phyloP scores from a whole-genome alignment of 352 stramenopile species.

The Phytophthora uliginosa region DNA sequence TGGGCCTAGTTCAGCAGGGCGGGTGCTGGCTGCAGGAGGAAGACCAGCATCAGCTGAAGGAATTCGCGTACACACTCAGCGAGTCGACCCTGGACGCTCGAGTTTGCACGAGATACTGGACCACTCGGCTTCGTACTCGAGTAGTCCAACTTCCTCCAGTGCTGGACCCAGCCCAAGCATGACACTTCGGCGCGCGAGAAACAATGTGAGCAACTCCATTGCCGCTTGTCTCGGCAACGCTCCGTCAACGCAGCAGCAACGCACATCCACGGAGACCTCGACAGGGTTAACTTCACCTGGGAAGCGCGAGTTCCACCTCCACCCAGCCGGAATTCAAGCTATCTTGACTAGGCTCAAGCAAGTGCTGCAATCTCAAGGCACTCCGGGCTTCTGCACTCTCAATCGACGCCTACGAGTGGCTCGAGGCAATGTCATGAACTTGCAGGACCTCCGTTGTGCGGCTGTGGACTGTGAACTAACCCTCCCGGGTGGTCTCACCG shows the following conservation, averaged over 20 bases:
- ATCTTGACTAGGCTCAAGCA: slow-evolving; percentile 64
- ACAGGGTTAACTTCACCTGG: slow-evolving; percentile 23
- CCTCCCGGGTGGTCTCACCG: slow-evolving; percentile 41
- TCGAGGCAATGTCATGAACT: slow-evolving; percentile 70
- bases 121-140: slow-evolving; percentile 45
- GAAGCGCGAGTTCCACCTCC: slow-evolving; percentile 36
- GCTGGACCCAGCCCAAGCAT: slow-evolving; percentile 26
- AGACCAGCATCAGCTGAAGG: slow-evolving; percentile 11
- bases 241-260: slow-evolving; percentile 7
- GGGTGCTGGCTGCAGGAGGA: neutral
- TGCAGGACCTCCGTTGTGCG: slow-evolving; percentile 81
- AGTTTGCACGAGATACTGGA: slow-evolving; percentile 74
- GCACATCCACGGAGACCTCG: slow-evolving; percentile 4
- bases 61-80: slow-evolving; percentile 28
- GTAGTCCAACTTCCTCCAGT: neutral
- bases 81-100: slow-evolving; percentile 22
- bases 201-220: slow-evolving; percentile 64
- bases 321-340: slow-evolving; percentile 63
- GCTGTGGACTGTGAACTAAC: slow-evolving; percentile 67
- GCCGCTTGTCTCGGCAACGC: slow-evolving; percentile 58
- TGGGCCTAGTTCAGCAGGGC: slow-evolving; percentile 48
- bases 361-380: slow-evolving; percentile 67
- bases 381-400: slow-evolving; percentile 80
- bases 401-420: slow-evolving; percentile 46
- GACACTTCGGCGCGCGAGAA: slow-evolving; percentile 44